Percentiles rank a stretch among this genome's conserved stretches.
Evolutionary conservation across 192 early-diverging fungal species (phyloP).

Genomic region (Oehlia diaphana): DNA sequence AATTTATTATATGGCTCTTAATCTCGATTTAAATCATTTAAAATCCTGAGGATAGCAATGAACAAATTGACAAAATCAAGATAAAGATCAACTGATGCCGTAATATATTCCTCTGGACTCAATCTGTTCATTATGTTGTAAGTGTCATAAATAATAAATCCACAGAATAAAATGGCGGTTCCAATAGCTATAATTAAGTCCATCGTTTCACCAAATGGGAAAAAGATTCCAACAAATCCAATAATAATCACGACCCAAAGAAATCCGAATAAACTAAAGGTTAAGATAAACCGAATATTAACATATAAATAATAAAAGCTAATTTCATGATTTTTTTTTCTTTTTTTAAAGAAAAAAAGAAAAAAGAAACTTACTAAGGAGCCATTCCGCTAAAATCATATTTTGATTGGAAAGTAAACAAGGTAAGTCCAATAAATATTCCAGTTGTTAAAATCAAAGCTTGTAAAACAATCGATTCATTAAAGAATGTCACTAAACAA

Average conservation of each 20-base stretch:
- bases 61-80: conserved; percentile 81
- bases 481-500: conserved; percentile 63
- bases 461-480: conserved; percentile 65
- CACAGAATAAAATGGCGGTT: conserved; percentile 71
- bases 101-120: conserved; percentile 73
- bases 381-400: conserved; percentile 67
- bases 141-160: conserved; percentile 79
- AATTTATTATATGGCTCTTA: not conserved
- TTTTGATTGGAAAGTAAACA: conserved; percentile 78
- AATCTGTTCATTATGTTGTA: conserved; percentile 66
- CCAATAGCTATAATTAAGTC: conserved; percentile 59
- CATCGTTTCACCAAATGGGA: conserved; percentile 62
- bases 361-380: conserved; percentile 42
- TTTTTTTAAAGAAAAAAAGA: not conserved
- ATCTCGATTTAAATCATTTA: conserved; percentile 45
- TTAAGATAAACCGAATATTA: not conserved
- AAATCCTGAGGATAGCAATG: conserved; percentile 64
- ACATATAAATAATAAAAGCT: not conserved
- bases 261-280: conserved; percentile 53
- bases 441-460: conserved; percentile 72
- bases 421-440: conserved; percentile 69
- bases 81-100: conserved; percentile 65
- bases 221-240: conserved; percentile 65
- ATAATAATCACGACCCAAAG: conserved; percentile 63
- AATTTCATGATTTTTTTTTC: conserved; percentile 22